phyloP scores from a whole-genome alignment of 441 rosid species.

The Kokia cookei region DNA sequence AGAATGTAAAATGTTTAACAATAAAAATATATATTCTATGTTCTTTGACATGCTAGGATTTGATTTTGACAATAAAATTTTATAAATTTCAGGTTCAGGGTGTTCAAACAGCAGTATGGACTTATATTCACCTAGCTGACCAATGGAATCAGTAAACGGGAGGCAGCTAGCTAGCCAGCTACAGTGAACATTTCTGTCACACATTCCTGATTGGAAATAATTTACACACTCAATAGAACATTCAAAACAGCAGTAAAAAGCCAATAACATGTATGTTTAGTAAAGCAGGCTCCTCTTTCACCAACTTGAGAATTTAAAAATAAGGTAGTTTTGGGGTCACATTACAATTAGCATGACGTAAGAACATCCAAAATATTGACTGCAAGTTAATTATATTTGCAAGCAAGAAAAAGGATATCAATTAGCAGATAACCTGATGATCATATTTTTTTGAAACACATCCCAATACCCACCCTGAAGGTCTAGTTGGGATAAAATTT shows the following conservation, averaged over 20 bases:
- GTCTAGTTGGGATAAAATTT: neutral
- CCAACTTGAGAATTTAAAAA: neutral
- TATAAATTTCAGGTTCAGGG: neutral
- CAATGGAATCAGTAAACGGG: neutral
- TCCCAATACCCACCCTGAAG: neutral
- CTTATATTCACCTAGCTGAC: neutral
- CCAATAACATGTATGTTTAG: neutral
- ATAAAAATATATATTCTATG: neutral
- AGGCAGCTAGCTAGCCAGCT: neutral
- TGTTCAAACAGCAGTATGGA: neutral
- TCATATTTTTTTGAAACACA: neutral
- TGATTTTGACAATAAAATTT: neutral
- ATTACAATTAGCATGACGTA: no score
- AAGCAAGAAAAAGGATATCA: neutral
- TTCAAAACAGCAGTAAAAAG: neutral
- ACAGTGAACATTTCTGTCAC: neutral
- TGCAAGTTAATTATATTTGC: neutral
- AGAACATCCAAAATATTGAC: neutral
- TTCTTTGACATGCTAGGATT: neutral
- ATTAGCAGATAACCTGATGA: neutral
- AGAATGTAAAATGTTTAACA: neutral
- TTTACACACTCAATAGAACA: no score
- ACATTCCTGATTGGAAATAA: neutral
- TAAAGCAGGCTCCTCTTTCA: neutral
- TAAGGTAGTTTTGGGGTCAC: neutral